phyloP scores from a whole-genome alignment of 2,329 filamentous ascomycete species.

The Diaporthe australafricana region DNA sequence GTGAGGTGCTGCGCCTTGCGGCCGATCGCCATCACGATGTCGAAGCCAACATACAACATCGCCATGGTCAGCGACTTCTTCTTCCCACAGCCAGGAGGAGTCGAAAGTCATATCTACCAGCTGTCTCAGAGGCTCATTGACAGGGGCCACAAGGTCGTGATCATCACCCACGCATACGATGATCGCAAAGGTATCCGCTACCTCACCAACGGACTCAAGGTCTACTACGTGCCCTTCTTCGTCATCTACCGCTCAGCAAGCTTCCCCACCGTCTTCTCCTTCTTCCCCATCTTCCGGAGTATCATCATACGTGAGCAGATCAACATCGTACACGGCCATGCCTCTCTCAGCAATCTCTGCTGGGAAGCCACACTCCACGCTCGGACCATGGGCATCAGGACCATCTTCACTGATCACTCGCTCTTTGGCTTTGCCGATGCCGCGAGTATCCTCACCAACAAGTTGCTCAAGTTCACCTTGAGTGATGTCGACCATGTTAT shows the following conservation, averaged over 20 bases:
- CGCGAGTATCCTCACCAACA: constrained; percentile 95
- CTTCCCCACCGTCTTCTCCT: constrained; percentile 97
- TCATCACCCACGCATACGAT: constrained; percentile 95
- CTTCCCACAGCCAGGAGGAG: constrained; percentile 95
- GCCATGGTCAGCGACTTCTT: constrained; percentile 99
- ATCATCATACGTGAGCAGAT: constrained; percentile 95
- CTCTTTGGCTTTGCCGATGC: constrained; percentile 98
- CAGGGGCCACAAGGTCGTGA: constrained; percentile 96
- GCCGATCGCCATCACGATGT: constrained; percentile 51
- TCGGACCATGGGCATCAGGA: constrained; percentile 93
- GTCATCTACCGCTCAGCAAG: constrained; percentile 94
- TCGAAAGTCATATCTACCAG: constrained; percentile 99
- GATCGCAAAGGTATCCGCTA: constrained; percentile 93
- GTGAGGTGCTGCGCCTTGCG: not conserved
- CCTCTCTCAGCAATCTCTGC: constrained; percentile 90
- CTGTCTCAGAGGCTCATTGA: constrained; percentile 96
- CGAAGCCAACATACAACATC: constrained; percentile 73
- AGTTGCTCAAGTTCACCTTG: constrained; percentile 93
- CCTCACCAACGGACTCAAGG: constrained; percentile 96
- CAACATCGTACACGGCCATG: constrained; percentile 98
- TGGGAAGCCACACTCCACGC: constrained; percentile 96
- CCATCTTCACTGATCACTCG: constrained; percentile 97
- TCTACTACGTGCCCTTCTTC: constrained; percentile 97
- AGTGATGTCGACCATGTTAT: constrained; percentile 99
- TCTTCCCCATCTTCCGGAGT: constrained; percentile 97